A percentile compares a stretch with the other conserved stretches of the same genome.
These are phyloP conservation scores for Closterium sp. DNA, from an alignment of 139 green algal genomes.

Conservation along the genomic window DNA sequence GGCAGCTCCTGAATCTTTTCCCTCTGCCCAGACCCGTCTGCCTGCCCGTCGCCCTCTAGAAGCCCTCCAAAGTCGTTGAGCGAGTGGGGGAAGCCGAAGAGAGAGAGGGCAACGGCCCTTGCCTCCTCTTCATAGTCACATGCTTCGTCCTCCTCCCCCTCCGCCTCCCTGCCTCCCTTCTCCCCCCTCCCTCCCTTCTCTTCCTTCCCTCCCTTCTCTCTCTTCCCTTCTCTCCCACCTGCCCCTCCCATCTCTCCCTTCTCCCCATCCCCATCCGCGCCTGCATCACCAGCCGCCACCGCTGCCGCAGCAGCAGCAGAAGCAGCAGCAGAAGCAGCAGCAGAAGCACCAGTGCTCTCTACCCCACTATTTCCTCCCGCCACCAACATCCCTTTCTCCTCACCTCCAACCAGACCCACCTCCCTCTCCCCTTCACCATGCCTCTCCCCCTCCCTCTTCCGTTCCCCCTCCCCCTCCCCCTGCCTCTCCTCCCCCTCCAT, in stretches of 20 bases:
- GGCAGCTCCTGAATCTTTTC: not conserved
- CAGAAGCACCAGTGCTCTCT: not conserved
- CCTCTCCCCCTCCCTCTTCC: not conserved
- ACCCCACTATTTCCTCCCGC: not conserved
- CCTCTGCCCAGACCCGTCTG: not conserved
- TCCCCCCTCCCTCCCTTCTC: not conserved
- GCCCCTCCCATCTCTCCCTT: not conserved
- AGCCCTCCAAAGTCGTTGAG: not conserved
- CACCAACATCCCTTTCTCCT: too few relatives aligned
- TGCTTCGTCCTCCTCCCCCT: not conserved
- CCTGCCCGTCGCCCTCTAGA: not conserved
- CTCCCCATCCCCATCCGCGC: not conserved
- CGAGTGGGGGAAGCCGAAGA: not conserved
- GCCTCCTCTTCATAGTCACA: not conserved
- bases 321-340: not conserved
- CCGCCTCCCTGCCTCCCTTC: not conserved
- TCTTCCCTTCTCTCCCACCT: too few relatives aligned
- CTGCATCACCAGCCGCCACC: too few relatives aligned
- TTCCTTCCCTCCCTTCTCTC: not conserved
- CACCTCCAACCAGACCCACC: not conserved
- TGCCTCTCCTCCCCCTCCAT: not conserved
- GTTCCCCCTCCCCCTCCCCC: too few relatives aligned
- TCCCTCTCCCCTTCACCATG: not conserved
- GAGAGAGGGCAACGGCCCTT: not conserved
- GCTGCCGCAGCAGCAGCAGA: not conserved